Evolutionary conservation across 306 rosid species (phyloP), one percentile per base, ranked within the genome.

Genomic region (Begonia loranthoides): DNA sequence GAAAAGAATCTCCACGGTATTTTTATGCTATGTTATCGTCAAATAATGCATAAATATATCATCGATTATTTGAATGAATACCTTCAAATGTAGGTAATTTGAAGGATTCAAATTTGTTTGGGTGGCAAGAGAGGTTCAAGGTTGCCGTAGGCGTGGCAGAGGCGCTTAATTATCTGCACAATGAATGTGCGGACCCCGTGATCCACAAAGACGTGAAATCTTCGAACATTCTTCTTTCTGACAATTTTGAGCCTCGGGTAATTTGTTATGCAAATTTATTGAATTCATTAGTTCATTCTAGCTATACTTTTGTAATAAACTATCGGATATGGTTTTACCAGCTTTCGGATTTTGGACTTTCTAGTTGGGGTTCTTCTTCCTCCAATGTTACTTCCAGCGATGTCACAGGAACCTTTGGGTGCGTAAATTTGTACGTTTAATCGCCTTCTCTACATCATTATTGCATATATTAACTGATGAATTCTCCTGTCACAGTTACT

Each of bases 351-450:
- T 90, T 90, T 64, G 95, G 95, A 59, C 79, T 90, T 57, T 94
- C 99, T 51, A 68, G 80, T 71, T 76, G 83, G 92, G 74, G 77
- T 46, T 78, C 94, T 9, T 60, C 77, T n/a, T 77, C 90, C 56
- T 72, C 90, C 40, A 78, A 85, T 11, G 41, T 64, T 51, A 57
- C 65, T 51, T 82, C 78, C 63, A 74, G 76, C 3, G 94, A 90
- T 47, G 95, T 90, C 22, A 92, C 99, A 0, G 99, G 99, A 74
- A 90, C 99, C 40, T 86, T 90, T 66, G 99, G 99, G 99, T 90
- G 36, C 9, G 36, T 28, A 28, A 28, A 28, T 28, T 28, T 4
- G 36, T 3, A 28, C 36, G 36, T 28, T 28, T 28, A 28, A 28
- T 28, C 9, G 22, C 8, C 36, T 28, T 28, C 3, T 28, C 9